Percentiles rank a stretch among this genome's conserved stretches.
Evolutionary conservation across 2,329 filamentous ascomycete genomes (phyloP).

Genomic region (Magnaporthales sp.): DNA sequence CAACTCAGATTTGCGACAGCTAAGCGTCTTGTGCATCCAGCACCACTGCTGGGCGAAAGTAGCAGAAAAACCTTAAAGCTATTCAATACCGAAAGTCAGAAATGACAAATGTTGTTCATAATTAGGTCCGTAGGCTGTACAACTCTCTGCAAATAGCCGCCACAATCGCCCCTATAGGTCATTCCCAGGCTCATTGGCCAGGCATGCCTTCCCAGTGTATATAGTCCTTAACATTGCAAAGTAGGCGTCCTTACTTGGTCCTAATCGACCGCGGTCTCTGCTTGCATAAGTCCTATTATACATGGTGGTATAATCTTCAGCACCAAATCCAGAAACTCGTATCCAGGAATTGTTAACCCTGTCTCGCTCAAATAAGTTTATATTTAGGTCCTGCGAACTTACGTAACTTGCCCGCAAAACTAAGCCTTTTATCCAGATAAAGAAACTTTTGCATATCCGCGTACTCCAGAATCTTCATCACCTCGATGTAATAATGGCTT

Average conservation of each 20-base stretch:
- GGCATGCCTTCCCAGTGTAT: neutral
- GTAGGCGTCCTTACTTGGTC: neutral
- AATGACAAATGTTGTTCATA: neutral
- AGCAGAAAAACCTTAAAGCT: neutral
- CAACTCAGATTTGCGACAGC: neutral
- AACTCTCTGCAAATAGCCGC: neutral
- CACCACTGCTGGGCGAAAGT: neutral
- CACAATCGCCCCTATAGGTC: neutral
- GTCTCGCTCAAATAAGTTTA: neutral
- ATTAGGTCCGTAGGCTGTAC: neutral
- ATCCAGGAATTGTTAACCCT: neutral
- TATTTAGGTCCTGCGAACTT: neutral
- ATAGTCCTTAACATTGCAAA: neutral
- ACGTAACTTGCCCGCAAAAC: neutral
- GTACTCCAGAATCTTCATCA: neutral
- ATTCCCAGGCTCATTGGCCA: neutral
- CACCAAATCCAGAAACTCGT: neutral
- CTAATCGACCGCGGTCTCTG: neutral
- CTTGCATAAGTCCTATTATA: neutral
- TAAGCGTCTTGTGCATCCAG: neutral
- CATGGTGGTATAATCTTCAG: neutral
- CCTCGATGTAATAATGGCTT: neutral
- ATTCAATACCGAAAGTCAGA: neutral
- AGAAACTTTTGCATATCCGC: neutral
- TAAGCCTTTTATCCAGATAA: neutral